Evolutionary conservation across 2,329 filamentous ascomycete species (phyloP).

Genomic region (Chaetomium sp.): DNA sequence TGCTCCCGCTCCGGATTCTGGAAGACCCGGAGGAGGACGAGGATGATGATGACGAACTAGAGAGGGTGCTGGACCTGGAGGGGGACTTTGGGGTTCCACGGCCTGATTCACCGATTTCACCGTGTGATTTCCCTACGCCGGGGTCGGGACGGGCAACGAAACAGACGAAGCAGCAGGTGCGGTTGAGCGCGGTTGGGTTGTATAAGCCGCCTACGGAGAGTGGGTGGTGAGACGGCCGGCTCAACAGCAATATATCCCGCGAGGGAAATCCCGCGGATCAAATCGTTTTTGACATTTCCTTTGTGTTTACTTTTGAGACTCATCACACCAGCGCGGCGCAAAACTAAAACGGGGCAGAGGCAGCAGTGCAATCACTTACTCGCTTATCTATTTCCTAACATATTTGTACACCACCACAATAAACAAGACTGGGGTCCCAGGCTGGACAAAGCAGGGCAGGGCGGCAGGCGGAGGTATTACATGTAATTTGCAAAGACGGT

Average conservation of each 20-base stretch:
- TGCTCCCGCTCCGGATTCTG: constrained; percentile 13
- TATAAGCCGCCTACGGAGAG: constrained; percentile 23
- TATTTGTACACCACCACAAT: too few species aligned
- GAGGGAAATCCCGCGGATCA: too few species aligned
- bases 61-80: too few species aligned
- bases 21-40: constrained; percentile 20
- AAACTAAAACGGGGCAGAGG: too few species aligned
- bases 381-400: too few species aligned
- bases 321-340: too few species aligned
- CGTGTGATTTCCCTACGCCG: constrained; percentile 18
- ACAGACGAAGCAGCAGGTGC: constrained; percentile 30
- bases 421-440: too few species aligned
- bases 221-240: constrained; percentile 23
- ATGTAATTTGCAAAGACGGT: too few species aligned
- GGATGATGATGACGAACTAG: neutral
- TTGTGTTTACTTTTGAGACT: neutral
- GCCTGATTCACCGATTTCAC: constrained; percentile 29
- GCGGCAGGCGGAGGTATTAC: too few species aligned
- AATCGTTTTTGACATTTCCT: neutral
- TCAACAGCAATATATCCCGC: neutral
- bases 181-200: constrained; percentile 33
- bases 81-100: constrained; percentile 23
- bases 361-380: too few species aligned
- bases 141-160: constrained; percentile 27
- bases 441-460: too few species aligned